Percentiles rank a stretch among this genome's conserved stretches.
Evolutionary conservation across 805 yeast species (phyloP).

Genomic region (Ogataea glucozyma): DNA sequence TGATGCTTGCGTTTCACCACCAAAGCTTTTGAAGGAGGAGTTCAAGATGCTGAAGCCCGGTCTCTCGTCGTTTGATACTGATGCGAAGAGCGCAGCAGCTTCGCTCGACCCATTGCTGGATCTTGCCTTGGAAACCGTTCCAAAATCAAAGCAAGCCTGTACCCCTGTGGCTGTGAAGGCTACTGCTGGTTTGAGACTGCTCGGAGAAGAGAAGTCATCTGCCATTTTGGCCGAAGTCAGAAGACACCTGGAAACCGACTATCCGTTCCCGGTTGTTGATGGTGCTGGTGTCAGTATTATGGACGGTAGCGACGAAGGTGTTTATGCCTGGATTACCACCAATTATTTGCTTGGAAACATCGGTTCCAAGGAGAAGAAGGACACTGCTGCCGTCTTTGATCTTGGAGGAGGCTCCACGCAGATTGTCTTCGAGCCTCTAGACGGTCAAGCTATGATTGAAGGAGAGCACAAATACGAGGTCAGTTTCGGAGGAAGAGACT

Average conservation of each 20-base stretch:
- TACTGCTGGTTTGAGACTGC: constrained; percentile 90
- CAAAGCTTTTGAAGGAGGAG: constrained; percentile 73
- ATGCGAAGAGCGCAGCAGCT: constrained; percentile 82
- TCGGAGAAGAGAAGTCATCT: constrained; percentile 73
- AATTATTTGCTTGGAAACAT: constrained; percentile 92
- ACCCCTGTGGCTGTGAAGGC: constrained; percentile 97
- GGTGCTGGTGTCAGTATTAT: constrained; percentile 88
- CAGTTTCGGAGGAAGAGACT: constrained; percentile 78
- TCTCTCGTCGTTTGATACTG: constrained; percentile 78
- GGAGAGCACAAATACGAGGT: constrained; percentile 84
- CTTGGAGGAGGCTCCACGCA: constrained; percentile 99
- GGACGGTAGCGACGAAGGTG: constrained; percentile 98
- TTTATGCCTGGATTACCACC: constrained; percentile 97
- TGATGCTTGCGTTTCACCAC: constrained; percentile 83
- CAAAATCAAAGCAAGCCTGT: constrained; percentile 69
- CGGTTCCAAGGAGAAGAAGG: constrained; percentile 69
- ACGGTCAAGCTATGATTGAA: constrained; percentile 64
- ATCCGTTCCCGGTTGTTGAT: constrained; percentile 89
- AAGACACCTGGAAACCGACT: constrained; percentile 69
- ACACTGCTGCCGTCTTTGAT: constrained; percentile 97
- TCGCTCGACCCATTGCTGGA: constrained; percentile 82
- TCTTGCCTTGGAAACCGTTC: constrained; percentile 74
- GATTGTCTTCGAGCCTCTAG: constrained; percentile 91
- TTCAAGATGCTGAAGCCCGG: constrained; percentile 94
- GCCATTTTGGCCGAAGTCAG: constrained; percentile 78